phyloP scores from a whole-genome alignment of 306 rosid genomes.

The Benincasa hispida region DNA sequence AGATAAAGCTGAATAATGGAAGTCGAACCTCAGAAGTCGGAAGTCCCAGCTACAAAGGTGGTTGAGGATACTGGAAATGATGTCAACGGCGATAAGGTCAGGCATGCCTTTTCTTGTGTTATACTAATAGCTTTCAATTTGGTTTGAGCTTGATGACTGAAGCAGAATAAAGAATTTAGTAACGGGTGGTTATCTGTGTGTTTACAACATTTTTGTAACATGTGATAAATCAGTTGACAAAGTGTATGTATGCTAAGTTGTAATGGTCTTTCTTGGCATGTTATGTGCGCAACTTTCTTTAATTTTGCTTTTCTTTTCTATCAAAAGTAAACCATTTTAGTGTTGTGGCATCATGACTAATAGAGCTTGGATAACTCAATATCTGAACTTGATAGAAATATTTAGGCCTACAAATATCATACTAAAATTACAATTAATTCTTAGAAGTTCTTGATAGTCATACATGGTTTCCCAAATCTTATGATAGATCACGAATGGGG shows the following conservation, averaged over 20 bases:
- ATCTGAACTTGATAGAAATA: neutral
- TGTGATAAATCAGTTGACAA: neutral
- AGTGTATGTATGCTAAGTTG: no score
- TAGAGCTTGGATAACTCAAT: neutral
- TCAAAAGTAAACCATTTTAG: neutral
- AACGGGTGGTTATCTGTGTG: neutral
- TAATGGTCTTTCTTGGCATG: no score
- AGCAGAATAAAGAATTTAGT: neutral
- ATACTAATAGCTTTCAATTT: neutral
- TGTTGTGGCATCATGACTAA: neutral
- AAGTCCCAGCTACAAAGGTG: conserved; percentile 35
- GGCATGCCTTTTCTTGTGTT: neutral
- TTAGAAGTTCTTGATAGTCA: neutral
- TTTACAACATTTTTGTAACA: neutral
- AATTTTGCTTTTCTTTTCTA: neutral
- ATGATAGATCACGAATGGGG: conserved; percentile 47
- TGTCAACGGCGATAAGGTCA: conserved; percentile 43
- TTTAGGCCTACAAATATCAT: neutral
- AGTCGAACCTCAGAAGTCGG: conserved; percentile 36
- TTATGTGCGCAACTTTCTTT: neutral
- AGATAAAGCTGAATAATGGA: conserved; percentile 43
- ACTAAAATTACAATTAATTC: neutral
- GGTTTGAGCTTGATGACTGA: neutral
- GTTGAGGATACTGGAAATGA: conserved; percentile 30
- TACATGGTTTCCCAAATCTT: neutral